Conservation (phyloP, 345 rosid genomes). For the Eucalyptus tenuipes region DNA sequence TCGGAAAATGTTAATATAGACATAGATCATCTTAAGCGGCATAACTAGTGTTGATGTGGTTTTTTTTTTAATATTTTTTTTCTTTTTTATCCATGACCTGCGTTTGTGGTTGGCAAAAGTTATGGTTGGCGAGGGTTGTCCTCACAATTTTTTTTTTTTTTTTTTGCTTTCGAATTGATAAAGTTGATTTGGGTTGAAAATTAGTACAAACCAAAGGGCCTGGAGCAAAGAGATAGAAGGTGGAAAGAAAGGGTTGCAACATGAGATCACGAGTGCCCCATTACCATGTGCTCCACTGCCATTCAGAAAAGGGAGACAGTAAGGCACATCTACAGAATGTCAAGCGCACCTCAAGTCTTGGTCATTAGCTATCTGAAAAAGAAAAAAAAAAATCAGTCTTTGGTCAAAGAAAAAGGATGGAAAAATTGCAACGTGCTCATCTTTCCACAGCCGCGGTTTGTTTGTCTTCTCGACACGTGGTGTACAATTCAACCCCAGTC, state of each 20-base stretch:
- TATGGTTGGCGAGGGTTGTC: not conserved
- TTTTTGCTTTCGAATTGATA: accelerated
- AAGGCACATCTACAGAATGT: not conserved
- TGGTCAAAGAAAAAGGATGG: not conserved
- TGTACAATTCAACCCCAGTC: not conserved
- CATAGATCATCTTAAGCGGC: accelerated
- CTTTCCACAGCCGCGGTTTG: not conserved
- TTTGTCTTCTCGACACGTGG: not conserved
- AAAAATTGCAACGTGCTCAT: not conserved
- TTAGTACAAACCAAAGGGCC: not conserved
- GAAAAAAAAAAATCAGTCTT: not conserved
- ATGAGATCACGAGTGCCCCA: not conserved
- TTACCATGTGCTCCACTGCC: not conserved
- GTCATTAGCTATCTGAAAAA: not conserved
- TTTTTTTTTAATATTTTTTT: too few species aligned
- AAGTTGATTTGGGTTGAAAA: not conserved
- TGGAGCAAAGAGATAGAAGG: not conserved
- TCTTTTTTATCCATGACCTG: accelerated
- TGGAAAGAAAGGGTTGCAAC: not conserved
- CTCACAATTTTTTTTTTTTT: not conserved
- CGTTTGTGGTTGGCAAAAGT: not conserved
- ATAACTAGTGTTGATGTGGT: accelerated
- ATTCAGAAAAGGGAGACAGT: not conserved
- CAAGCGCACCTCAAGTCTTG: not conserved
- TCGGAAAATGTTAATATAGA: accelerated